Evolutionary conservation across 257 asterid species (phyloP).

Genomic region (Gentiana macrophylla): DNA sequence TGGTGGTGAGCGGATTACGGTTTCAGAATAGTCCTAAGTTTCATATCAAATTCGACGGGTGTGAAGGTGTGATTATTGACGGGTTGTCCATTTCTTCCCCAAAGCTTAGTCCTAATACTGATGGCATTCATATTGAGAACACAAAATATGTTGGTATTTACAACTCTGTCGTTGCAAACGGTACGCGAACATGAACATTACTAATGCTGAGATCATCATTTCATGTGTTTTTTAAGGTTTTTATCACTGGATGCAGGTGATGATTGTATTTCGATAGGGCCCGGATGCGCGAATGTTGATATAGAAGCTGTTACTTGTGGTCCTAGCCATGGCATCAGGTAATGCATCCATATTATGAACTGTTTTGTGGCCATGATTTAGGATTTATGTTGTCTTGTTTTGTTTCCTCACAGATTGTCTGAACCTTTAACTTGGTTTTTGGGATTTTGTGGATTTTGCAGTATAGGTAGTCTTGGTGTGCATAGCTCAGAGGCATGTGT

Average conservation of each 20-base stretch:
- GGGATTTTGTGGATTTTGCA: slow-evolving; percentile 13
- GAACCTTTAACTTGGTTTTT: too few species aligned
- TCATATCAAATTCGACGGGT: slow-evolving; percentile 86
- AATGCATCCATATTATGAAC: background rate
- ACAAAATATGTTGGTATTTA: slow-evolving; percentile 70
- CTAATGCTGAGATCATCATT: background rate
- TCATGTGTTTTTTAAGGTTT: background rate
- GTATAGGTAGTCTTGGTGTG: slow-evolving; percentile 91
- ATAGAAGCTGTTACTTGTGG: slow-evolving; percentile 86
- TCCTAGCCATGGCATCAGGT: slow-evolving; percentile 99
- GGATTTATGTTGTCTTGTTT: too few species aligned
- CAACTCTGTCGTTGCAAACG: slow-evolving; percentile 66
- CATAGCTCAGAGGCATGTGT: slow-evolving; percentile 81
- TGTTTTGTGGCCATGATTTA: too few species aligned
- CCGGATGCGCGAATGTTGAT: slow-evolving; percentile 80
- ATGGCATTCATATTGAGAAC: slow-evolving; percentile 84
- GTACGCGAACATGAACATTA: slow-evolving; percentile 15
- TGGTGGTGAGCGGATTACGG: slow-evolving; percentile 54
- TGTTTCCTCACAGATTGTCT: too few species aligned
- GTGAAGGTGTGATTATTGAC: slow-evolving; percentile 61
- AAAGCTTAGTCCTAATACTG: slow-evolving; percentile 86
- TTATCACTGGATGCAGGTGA: slow-evolving; percentile 40
- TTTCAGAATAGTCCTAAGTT: slow-evolving; percentile 85
- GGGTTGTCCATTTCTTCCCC: slow-evolving; percentile 72
- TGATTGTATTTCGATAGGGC: slow-evolving; percentile 90